phyloP scores from a whole-genome alignment of 2,329 filamentous ascomycete genomes.

The Colletotrichum sojae region DNA sequence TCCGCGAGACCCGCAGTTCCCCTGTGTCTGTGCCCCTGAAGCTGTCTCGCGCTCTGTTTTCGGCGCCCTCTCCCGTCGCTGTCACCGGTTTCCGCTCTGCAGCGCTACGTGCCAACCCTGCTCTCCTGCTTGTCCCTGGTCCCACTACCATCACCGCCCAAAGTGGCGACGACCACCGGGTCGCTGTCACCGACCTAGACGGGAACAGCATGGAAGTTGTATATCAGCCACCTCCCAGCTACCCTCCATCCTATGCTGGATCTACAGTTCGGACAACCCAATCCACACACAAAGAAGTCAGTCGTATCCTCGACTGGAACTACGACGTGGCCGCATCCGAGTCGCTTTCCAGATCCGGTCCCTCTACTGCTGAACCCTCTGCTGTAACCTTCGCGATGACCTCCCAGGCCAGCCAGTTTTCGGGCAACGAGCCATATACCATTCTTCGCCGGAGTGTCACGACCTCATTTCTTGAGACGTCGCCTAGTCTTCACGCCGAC shows the following conservation, averaged over 20 bases:
- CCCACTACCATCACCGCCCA: conserved; percentile 53
- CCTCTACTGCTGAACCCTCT: conserved; percentile 11
- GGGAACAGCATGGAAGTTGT: conserved; percentile 88
- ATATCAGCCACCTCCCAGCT: conserved; percentile 59
- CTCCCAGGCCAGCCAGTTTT: conserved; percentile 42
- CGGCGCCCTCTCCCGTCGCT: conserved; percentile 74
- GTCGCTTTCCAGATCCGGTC: conserved; percentile 4
- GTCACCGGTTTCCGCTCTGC: conserved; percentile 81
- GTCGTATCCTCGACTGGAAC: conserved; percentile 65
- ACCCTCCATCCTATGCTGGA: conserved; percentile 52
- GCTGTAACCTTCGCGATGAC: conserved; percentile 41
- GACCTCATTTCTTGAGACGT: conserved; percentile 50
- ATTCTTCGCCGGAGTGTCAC: conserved; percentile 52
- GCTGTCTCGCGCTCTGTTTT: conserved; percentile 72
- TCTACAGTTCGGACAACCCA: conserved; percentile 53
- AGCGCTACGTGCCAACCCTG: conserved; percentile 73
- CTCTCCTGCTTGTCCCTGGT: conserved; percentile 63
- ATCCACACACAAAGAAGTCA: conserved; percentile 56
- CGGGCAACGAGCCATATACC: conserved; percentile 45
- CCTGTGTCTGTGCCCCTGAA: conserved; percentile 55
- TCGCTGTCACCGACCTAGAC: conserved; percentile 82
- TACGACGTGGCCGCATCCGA: conserved; percentile 57
- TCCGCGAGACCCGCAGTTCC: conserved; percentile 58
- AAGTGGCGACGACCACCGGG: conserved; percentile 56
- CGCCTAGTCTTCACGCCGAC: conserved; percentile 36